A percentile compares a stretch with the other conserved stretches of the same genome.
Conservation (phyloP, 176 grass and related monocot genomes). For the Carex myosuroides region DNA sequence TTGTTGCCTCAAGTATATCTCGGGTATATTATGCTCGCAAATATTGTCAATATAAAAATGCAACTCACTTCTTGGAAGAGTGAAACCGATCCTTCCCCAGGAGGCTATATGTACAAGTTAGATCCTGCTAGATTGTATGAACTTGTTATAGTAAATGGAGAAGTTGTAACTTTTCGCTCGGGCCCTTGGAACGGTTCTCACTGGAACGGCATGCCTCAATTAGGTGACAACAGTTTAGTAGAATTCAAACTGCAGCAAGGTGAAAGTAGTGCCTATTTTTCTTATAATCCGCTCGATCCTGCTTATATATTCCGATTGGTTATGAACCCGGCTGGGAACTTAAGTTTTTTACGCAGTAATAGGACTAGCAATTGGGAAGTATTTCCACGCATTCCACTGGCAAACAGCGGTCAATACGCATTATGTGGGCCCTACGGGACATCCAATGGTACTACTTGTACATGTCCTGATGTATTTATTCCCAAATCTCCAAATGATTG, state of each 20-base stretch:
- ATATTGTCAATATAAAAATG: background rate
- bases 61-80: constrained; percentile 19
- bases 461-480: background rate
- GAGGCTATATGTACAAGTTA: background rate
- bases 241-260: background rate
- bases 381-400: constrained; percentile 8
- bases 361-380: background rate
- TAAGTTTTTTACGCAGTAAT: constrained; percentile 20
- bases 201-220: constrained; percentile 10
- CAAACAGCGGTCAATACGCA: background rate
- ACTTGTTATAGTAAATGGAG: constrained; percentile 17
- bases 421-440: constrained; percentile 10
- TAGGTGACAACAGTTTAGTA: background rate
- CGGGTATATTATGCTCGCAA: background rate
- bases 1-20: constrained; percentile 1
- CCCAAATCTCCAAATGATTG: constrained; percentile 6
- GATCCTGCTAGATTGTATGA: constrained; percentile 5
- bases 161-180: background rate
- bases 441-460: background rate
- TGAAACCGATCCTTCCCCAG: background rate
- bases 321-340: background rate
- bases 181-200: constrained; percentile 20
- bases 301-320: constrained; percentile 19
- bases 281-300: background rate
- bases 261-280: background rate